Evolutionary conservation across 371 early-diverging fungal species (phyloP).

Genomic region (Apophysomyces ossiformis): DNA sequence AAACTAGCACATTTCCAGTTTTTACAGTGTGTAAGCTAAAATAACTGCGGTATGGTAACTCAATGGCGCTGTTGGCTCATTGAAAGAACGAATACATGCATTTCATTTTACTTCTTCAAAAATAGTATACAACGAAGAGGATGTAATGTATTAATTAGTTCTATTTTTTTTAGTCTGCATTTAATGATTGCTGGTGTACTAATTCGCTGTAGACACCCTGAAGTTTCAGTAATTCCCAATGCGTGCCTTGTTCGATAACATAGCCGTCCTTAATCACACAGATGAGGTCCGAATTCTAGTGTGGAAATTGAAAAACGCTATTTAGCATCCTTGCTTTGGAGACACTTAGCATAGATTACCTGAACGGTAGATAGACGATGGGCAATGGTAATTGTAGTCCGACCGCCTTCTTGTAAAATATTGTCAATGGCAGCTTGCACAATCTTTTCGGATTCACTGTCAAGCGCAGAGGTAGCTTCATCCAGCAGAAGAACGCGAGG

Average conservation of each 20-base stretch:
- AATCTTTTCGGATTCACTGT: slow-evolving; percentile 85
- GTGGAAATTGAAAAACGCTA: slow-evolving; percentile 38
- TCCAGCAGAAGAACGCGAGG: slow-evolving; percentile 90
- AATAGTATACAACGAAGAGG: too few relatives aligned
- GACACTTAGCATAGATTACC: not conserved
- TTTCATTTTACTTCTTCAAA: too few relatives aligned
- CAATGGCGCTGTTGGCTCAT: too few relatives aligned
- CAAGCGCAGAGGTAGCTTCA: slow-evolving; percentile 95
- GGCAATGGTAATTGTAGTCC: slow-evolving; percentile 75
- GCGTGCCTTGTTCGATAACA: slow-evolving; percentile 72
- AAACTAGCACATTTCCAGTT: too few relatives aligned
- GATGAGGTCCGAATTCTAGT: slow-evolving; percentile 78
- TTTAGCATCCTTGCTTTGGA: not conserved
- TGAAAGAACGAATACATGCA: too few relatives aligned
- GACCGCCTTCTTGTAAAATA: slow-evolving; percentile 62
- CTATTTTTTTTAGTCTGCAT: not conserved
- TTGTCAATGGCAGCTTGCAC: slow-evolving; percentile 87
- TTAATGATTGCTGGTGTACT: slow-evolving; percentile 35
- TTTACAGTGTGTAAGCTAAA: too few relatives aligned
- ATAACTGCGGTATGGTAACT: too few relatives aligned
- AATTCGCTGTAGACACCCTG: slow-evolving; percentile 54
- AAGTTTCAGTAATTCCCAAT: slow-evolving; percentile 55
- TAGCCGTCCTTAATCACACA: slow-evolving; percentile 72
- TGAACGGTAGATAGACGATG: slow-evolving; percentile 74
- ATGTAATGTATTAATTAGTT: too few relatives aligned